Conservation (phyloP, 1,284 basidiomycete species). For the Pisolithus thermaeus region DNA sequence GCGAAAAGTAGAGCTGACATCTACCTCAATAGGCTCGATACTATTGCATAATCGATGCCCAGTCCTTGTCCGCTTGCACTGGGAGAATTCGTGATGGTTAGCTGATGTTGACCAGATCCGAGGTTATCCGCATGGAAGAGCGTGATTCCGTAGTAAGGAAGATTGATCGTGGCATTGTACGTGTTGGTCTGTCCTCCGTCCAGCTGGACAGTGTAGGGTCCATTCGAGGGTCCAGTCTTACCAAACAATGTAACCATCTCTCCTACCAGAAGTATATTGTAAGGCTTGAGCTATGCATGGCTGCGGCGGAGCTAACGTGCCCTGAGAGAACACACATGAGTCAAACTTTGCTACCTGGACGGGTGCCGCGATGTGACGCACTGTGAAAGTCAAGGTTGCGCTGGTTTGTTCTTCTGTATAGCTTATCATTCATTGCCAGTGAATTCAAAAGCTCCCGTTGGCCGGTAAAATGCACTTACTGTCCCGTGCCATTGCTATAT, state of each 20-base stretch:
- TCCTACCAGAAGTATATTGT: background rate
- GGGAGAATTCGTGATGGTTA: background rate
- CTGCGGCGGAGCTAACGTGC: background rate
- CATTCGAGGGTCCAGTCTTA: constrained; percentile 2
- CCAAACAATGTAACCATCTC: constrained; percentile 2
- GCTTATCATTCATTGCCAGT: background rate
- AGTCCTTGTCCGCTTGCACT: background rate
- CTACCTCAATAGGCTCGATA: constrained; percentile 1
- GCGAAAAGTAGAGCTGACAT: constrained; percentile 1
- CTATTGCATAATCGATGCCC: background rate
- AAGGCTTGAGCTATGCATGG: background rate
- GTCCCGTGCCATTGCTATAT: constrained; percentile 25
- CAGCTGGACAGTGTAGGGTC: constrained; percentile 6
- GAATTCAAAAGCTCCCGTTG: too few species aligned
- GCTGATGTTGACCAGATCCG: background rate
- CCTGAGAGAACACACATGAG: background rate
- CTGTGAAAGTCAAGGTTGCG: background rate
- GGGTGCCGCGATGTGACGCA: background rate
- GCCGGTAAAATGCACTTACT: background rate
- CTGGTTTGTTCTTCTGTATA: background rate
- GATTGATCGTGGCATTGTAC: background rate
- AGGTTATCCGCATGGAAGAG: constrained; percentile 11
- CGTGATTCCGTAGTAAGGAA: constrained; percentile 3
- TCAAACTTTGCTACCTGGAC: too few species aligned
- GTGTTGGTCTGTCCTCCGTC: background rate